phyloP scores from a whole-genome alignment of 177 flowering plant species.

The Vitis hybrid region DNA sequence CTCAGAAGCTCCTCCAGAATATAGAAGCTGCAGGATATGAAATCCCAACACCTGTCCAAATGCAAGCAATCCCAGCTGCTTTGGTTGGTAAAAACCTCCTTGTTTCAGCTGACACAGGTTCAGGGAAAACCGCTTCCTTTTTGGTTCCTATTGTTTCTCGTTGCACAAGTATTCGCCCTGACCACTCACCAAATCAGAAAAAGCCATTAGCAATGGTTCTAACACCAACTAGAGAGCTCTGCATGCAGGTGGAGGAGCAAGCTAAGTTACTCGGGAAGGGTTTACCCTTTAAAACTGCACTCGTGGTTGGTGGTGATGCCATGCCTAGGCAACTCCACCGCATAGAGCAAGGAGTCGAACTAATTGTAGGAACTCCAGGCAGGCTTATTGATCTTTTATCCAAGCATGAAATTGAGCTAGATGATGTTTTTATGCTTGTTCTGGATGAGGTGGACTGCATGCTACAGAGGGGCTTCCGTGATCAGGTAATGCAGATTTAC shows the following conservation, averaged over 20 bases:
- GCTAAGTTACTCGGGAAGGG: constrained; percentile 87
- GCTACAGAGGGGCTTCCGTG: constrained; percentile 85
- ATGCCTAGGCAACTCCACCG: constrained; percentile 85
- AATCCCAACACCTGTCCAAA: constrained; percentile 90
- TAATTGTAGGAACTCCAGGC: constrained; percentile 90
- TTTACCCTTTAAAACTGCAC: constrained; percentile 87
- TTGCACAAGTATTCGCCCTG: constrained; percentile 39
- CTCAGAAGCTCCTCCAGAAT: constrained; percentile 66
- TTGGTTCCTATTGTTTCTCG: constrained; percentile 68
- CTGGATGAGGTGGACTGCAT: constrained; percentile 95
- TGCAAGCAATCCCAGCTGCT: constrained; percentile 95
- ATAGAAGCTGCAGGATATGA: constrained; percentile 72
- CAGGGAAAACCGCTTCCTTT: constrained; percentile 92
- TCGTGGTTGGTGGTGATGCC: constrained; percentile 94
- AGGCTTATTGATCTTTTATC: constrained; percentile 82
- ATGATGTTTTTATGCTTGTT: constrained; percentile 59
- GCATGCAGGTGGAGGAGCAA: constrained; percentile 87
- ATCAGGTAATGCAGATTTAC: constrained; percentile 87
- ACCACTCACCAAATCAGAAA: constrained; percentile 23
- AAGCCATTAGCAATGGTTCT: constrained; percentile 78
- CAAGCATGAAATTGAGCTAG: constrained; percentile 74
- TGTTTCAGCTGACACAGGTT: constrained; percentile 89
- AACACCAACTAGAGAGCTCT: constrained; percentile 89
- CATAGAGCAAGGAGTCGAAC: constrained; percentile 71
- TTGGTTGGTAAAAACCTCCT: constrained; percentile 67